A percentile compares a stretch with the other conserved stretches of the same genome.
These are phyloP conservation scores for Alnus glutinosa DNA, from an alignment of 306 rosid species.

Conservation along the genomic window DNA sequence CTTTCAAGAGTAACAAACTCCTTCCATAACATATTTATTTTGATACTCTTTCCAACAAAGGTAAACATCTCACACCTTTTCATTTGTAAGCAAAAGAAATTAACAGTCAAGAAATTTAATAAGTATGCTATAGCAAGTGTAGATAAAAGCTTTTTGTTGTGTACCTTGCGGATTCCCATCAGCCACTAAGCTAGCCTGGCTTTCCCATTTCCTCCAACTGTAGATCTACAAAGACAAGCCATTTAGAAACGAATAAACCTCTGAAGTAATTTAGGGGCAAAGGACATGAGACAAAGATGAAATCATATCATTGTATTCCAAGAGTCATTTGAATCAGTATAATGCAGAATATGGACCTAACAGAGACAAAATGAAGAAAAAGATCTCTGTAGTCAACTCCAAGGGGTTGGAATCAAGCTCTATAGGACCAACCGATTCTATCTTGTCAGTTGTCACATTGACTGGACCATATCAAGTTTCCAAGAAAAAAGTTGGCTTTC, in stretches of 20 bases:
- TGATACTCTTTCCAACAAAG: background rate
- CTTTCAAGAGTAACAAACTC: too few species aligned
- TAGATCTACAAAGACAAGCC: constrained; percentile 59
- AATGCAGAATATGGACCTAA: constrained; percentile 9
- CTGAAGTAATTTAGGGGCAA: background rate
- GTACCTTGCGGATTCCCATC: constrained; percentile 73
- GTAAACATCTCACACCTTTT: background rate
- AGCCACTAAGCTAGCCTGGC: constrained; percentile 44
- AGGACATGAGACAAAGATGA: background rate
- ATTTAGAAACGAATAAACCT: constrained; percentile 19
- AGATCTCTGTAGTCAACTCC: constrained; percentile 4
- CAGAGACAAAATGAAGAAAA: constrained; percentile 12
- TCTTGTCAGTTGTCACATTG: background rate
- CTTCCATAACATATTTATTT: background rate
- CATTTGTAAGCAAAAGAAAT: background rate
- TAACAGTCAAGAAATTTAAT: background rate
- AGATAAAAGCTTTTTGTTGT: background rate
- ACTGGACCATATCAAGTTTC: background rate
- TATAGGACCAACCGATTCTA: background rate
- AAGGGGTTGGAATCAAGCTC: constrained; percentile 16
- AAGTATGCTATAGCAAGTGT: background rate
- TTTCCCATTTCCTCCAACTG: constrained; percentile 98
- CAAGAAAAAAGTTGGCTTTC: background rate
- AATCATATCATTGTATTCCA: background rate
- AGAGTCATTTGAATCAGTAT: constrained; percentile 5